Conservation (phyloP, 306 rosid species). For the Chamaecrista fasciculata region DNA sequence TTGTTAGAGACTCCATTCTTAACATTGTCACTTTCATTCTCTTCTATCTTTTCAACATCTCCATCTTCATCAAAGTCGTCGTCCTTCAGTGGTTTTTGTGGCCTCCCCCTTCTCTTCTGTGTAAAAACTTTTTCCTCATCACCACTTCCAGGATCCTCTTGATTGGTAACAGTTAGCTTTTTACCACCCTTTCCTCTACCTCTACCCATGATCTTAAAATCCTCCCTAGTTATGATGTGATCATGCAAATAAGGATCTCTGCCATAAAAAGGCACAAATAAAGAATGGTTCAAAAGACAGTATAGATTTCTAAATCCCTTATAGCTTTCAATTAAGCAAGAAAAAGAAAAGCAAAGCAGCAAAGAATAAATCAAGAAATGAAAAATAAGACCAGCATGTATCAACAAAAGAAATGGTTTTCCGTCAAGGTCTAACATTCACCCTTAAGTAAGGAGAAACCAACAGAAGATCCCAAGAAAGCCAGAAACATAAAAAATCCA, state of each 20-base stretch:
- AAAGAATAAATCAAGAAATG: too few species aligned
- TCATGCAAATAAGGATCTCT: slow-evolving; percentile 56
- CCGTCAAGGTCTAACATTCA: not conserved
- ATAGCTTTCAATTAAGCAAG: not conserved
- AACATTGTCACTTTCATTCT: slow-evolving; percentile 37
- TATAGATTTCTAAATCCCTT: not conserved
- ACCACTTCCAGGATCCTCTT: slow-evolving; percentile 45
- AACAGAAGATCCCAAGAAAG: not conserved
- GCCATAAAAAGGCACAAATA: slow-evolving; percentile 34
- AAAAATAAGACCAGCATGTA: too few species aligned
- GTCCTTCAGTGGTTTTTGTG: slow-evolving; percentile 50
- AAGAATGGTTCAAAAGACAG: not conserved
- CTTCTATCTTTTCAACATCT: slow-evolving; percentile 44
- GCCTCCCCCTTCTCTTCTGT: slow-evolving; percentile 58
- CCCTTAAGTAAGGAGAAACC: not conserved
- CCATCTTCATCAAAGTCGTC: slow-evolving; percentile 53
- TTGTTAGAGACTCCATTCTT: slow-evolving; percentile 40
- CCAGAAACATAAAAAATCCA: not conserved
- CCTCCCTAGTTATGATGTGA: slow-evolving; percentile 28
- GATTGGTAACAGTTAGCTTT: slow-evolving; percentile 45
- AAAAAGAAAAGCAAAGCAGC: too few species aligned
- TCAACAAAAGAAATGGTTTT: not conserved
- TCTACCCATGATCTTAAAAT: slow-evolving; percentile 57
- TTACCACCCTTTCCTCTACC: slow-evolving; percentile 71
- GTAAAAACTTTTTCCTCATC: slow-evolving; percentile 55